Percentiles rank a stretch among this genome's conserved stretches.
Conservation (phyloP, 1,284 basidiomycete genomes). For the Pseudozyma pruni region DNA sequence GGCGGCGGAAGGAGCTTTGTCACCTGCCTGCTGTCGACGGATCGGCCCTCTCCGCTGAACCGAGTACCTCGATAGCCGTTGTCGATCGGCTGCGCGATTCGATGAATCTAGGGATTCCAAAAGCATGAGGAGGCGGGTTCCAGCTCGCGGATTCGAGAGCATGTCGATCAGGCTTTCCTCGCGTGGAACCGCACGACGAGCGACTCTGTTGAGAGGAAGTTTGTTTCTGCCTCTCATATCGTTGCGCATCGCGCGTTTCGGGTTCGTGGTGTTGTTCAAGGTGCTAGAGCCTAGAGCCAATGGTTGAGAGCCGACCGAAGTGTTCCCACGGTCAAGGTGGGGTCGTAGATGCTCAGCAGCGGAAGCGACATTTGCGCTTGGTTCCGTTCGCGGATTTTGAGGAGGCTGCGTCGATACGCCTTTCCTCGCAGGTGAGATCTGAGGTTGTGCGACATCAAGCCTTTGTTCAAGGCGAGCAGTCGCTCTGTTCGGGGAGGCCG, state of each 20-base stretch:
- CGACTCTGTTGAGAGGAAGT: neutral
- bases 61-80: conserved; percentile 2
- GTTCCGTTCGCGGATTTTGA: neutral
- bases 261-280: neutral
- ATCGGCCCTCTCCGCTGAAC: neutral
- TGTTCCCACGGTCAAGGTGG: no score
- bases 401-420: conserved; percentile 1
- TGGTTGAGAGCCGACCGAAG: neutral
- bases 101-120: conserved; percentile 27
- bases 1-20: neutral
- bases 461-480: conserved; percentile 7
- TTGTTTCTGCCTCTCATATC: neutral
- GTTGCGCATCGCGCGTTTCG: neutral
- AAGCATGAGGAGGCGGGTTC: conserved; percentile 22
- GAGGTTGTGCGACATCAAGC: conserved; percentile 1
- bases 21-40: neutral
- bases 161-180: conserved; percentile 14
- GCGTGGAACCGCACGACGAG: neutral
- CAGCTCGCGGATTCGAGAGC: conserved; percentile 28
- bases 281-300: neutral
- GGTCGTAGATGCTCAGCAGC: no score
- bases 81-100: conserved; percentile 19
- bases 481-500: conserved; percentile 16
- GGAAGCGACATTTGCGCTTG: no score
- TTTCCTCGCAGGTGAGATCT: conserved; percentile 1